Base-by-base conservation (phyloP, 2,329 filamentous ascomycete genomes). In the Fusarium humuli region DNA sequence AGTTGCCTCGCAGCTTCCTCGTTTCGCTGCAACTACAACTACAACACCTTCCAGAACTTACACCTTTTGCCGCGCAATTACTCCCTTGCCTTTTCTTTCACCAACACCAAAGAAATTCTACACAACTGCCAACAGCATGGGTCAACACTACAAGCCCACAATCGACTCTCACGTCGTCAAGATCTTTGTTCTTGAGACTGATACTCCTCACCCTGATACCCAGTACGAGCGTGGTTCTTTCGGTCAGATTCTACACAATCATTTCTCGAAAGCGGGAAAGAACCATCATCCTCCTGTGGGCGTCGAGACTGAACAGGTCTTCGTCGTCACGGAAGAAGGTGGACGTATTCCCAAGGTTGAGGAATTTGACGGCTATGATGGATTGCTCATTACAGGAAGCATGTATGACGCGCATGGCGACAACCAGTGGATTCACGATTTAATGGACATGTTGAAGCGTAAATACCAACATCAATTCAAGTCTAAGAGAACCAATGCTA, bases 371-470 rank as follows among this genome's bases (percentile, higher is more conserved):
- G 82, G 87, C 14, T 84, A 93, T 29, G 91, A 95, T 80, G 92
- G 90, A 1, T 81, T 96, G n/a, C 79, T 96, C 37, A 85, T 95
- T 54, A 92, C 90, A 2, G 93, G 93, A 5, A 83, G 82, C 87
- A 89, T 86, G 79, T 85, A 88, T 77, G 91, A 92, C 75, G 88
- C 92, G 0, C 93, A 91, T 73, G 91, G 91, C 44, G 83, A 91
- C 61, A 83, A 89, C 40, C 87, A 88, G 0, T 96, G 93, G 93
- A 93, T 94, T 55, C 74, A 91, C 46, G 89, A 89, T 59, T 83
- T 94, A 3, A 86, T 94, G 10, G 86, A 88, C 1, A 78, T 88
- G 13, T 77, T 89, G 11, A 79, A 79, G 75, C 75, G 83, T 84
- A 68, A 23, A 77, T 46, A 32, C 14, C 7, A 48, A 4, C 13